phyloP scores from a whole-genome alignment of 1,284 basidiomycete genomes.

The Tylopilus sp. region DNA sequence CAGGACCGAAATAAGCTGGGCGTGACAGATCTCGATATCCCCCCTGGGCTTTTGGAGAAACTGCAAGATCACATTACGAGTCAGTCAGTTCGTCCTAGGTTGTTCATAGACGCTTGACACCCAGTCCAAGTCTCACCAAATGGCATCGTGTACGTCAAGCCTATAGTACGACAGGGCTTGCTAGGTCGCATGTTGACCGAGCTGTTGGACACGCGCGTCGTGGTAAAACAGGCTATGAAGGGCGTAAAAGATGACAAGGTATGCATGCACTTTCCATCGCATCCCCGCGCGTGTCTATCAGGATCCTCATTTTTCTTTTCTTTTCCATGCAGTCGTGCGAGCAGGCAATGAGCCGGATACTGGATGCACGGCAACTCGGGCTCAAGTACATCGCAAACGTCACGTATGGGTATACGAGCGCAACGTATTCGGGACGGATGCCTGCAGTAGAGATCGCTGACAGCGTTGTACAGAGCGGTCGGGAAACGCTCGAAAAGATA shows the following conservation, averaged over 20 bases:
- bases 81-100: conserved; percentile 31
- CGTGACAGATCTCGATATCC: conserved; percentile 68
- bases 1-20: conserved; percentile 88
- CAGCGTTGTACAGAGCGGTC: conserved; percentile 92
- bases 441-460: conserved; percentile 97
- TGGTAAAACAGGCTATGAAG: conserved; percentile 97
- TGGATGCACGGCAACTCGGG: conserved; percentile 85
- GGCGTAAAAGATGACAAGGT: conserved; percentile 69
- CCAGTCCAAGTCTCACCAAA: conserved; percentile 76
- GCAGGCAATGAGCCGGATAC: conserved; percentile 67
- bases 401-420: conserved; percentile 92
- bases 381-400: conserved; percentile 87
- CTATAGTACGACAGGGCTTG: conserved; percentile 77
- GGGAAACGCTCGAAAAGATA: conserved; percentile 93
- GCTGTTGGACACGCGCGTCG: conserved; percentile 89
- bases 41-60: conserved; percentile 62
- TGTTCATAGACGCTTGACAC: neutral
- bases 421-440: conserved; percentile 94
- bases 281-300: neutral
- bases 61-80: conserved; percentile 74
- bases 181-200: conserved; percentile 91
- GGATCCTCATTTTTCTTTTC: neutral
- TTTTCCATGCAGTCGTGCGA: neutral
- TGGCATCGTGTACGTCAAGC: conserved; percentile 90
- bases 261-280: neutral